Base-by-base conservation (phyloP, 1,139 yeast genomes). In the Debaryomyces nepalensis region DNA sequence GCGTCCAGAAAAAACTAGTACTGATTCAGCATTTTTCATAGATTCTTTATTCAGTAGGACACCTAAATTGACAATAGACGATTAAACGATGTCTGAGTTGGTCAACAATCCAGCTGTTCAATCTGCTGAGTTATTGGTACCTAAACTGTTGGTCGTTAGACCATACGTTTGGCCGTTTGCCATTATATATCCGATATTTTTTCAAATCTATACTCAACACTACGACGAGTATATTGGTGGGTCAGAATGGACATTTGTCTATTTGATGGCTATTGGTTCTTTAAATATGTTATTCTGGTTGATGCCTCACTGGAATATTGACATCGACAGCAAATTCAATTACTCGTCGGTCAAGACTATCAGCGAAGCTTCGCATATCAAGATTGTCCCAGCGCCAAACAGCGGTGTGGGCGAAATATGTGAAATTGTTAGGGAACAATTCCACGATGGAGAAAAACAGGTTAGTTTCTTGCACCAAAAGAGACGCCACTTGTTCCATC, bases 271-370 rank as follows among this genome's bases (percentile, higher is more conserved):
- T 6, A 75, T 91, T 42, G 64, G 85, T 23, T 82, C 96, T 5
- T 48, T 86, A 43, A 95, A 93, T 60, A 70, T 84, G 45, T 71
- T 93, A 61, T 69, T 93, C 44, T 79, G 93, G 85, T 78, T 93
- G 62, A 81, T 90, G 81, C 97, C 99, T n/a, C 87, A 87, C 59
- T 93, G 99, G 99, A 89, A 84, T 59, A 79, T 90, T 44, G 76
- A 80, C 43, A 68, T 93, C 47, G 79, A 81, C 49, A 78, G 88
- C 26, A 64, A 64, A n/a, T 90, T 93, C 68, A 87, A 89, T 58
- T 88, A 86, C 57, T 50, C 63, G 26, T 54, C 59, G 36, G 84
- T 83, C n/a, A 52, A 65, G 19, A 57, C 70, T 40, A 68, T 89
- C 38, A 68, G 66, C 20, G 80, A 80, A 43, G 97, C 97, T 6